Percentiles rank a stretch among this genome's conserved stretches.
Evolutionary conservation across 805 yeast genomes (phyloP).

Genomic region (Metschnikowia continentalis): DNA sequence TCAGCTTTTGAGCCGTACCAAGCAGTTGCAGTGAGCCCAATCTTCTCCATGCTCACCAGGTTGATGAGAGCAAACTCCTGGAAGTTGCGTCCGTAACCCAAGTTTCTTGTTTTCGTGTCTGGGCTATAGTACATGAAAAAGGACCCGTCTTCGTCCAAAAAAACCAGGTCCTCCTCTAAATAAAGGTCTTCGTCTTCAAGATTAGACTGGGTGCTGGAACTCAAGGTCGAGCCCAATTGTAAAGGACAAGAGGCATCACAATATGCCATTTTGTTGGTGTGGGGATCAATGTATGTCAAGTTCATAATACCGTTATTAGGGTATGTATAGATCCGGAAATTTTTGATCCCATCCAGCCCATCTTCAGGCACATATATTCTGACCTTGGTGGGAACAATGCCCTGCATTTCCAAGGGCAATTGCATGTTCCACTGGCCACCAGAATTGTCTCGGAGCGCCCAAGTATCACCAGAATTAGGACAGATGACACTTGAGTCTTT

Average conservation of each 20-base stretch:
- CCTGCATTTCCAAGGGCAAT: conserved; percentile 47
- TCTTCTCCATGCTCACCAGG: conserved; percentile 51
- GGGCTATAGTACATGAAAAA: conserved; percentile 33
- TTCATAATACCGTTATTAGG: conserved; percentile 92
- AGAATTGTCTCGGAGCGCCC: conserved; percentile 48
- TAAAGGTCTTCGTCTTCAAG: conserved; percentile 14
- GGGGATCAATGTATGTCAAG: conserved; percentile 76
- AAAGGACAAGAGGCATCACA: conserved; percentile 94
- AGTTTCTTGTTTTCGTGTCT: conserved; percentile 28
- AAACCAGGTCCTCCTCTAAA: conserved; percentile 25
- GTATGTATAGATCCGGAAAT: conserved; percentile 68
- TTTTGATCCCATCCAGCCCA: conserved; percentile 47
- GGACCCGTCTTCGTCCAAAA: conserved; percentile 32
- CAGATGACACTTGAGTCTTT: conserved; percentile 46
- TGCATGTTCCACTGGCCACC: conserved; percentile 65
- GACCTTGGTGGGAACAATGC: conserved; percentile 59
- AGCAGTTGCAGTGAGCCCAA: conserved; percentile 60
- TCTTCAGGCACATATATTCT: conserved; percentile 61
- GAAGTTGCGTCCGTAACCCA: conserved; percentile 47
- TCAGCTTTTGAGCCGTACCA: conserved; percentile 71
- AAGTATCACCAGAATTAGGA: conserved; percentile 47
- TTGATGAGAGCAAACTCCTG: conserved; percentile 85
- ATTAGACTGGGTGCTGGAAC: conserved; percentile 23
- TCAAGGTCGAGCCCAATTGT: conserved; percentile 35
- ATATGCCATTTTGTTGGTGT: conserved; percentile 46